Evolutionary conservation across 306 rosid species (phyloP).

Genomic region (Quillaja saponaria): DNA sequence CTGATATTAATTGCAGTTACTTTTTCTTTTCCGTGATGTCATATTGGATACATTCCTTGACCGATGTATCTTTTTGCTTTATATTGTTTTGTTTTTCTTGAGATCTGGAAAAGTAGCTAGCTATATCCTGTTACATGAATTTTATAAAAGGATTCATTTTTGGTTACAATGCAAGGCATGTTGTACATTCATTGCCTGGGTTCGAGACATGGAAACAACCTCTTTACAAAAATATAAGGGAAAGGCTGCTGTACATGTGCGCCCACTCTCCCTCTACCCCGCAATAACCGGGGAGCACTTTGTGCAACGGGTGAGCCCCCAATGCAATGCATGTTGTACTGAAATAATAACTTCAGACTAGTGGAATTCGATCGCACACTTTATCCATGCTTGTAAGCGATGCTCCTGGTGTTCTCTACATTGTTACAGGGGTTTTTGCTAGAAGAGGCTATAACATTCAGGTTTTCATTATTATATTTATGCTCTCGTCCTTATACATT

Average conservation of each 20-base stretch:
- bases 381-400: conserved; percentile 78
- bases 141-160: conserved; percentile 3
- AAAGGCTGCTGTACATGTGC: too few relatives aligned
- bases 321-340: conserved; percentile 23
- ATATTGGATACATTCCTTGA: conserved; percentile 1
- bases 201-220: too few relatives aligned
- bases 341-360: conserved; percentile 55
- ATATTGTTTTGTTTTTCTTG: neutral
- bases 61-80: neutral
- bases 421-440: conserved; percentile 79
- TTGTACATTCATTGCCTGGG: too few relatives aligned
- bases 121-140: conserved; percentile 22
- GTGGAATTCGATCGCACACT: conserved; percentile 77
- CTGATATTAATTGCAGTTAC: conserved; percentile 11
- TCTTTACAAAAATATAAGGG: too few relatives aligned
- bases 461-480: conserved; percentile 39
- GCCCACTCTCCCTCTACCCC: too few relatives aligned
- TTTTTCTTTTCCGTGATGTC: conserved; percentile 10
- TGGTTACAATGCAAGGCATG: too few relatives aligned
- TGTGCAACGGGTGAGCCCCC: too few relatives aligned
- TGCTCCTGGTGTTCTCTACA: conserved; percentile 75
- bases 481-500: conserved; percentile 12
- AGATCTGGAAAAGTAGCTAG: too few relatives aligned
- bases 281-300: too few relatives aligned
- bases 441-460: conserved; percentile 90